Evolutionary conservation across 495 filamentous ascomycete species (phyloP), one percentile per base, ranked within the genome.

Genomic region (Lasiosphaeria miniovina): DNA sequence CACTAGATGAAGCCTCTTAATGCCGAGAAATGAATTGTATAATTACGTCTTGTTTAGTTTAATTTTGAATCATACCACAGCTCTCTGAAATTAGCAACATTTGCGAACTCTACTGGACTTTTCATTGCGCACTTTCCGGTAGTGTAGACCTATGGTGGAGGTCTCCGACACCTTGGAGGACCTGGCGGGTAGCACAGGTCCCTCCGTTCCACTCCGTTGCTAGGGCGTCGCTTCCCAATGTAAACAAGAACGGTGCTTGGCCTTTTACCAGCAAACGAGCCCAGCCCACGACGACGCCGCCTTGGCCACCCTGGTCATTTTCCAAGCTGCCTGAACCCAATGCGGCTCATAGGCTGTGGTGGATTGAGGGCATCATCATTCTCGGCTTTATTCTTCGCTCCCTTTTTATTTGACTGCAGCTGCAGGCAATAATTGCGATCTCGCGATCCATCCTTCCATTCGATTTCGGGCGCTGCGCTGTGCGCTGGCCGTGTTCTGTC

Each of bases 201-300:
- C 24, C 24, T 24, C 24, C 24, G 24, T 24, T 24, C 6, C 8
- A 4, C 45, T 15, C 43, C 40, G 59, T 61, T 61, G 59, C 59
- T 57, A 56, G 53, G 58, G 59, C 52, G 59, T 43, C 51, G 35
- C 53, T 57, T 57, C 48, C 51, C 46, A 24, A 57, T 52, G 59
- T 61, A 61, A 61, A 61, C 59, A 61, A 52, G 24, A 55, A 24
- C n/a, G 38, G n/a, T 24, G 46, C 24, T 43, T 52, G 33, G 4
- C 24, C 32, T 11, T 51, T 33, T 34, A 33, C 49, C 24, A 31
- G 4, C 52, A 32, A 24, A 4, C 53, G 14, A 17, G 34, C 3
- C 40, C 6, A 36, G 9, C 17, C 41, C 11, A 24, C 40, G n/a
- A 35, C 54, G 41, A 56, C 54, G 49, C 10, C 31, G 17, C 36